These are phyloP conservation scores for Angomonas ambiguus DNA, from an alignment of 208 protist genomes.

Conservation along the genomic window DNA sequence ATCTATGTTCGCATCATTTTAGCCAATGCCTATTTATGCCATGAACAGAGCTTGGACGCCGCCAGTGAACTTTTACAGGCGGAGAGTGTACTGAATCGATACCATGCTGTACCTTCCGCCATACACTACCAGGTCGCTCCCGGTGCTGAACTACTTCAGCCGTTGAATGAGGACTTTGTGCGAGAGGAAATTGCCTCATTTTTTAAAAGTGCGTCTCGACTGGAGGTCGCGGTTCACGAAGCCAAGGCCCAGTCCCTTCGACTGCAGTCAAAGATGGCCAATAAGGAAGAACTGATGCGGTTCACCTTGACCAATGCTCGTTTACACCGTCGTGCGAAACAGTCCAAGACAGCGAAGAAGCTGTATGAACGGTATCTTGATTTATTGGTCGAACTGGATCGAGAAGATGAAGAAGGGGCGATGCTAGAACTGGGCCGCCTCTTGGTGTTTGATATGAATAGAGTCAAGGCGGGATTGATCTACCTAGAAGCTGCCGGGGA, in stretches of 20 bases:
- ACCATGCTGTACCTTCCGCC: not conserved
- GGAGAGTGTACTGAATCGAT: not conserved
- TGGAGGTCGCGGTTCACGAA: not conserved
- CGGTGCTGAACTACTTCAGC: not conserved
- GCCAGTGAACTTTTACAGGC: not conserved
- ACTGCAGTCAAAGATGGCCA: not conserved
- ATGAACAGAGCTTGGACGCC: not conserved
- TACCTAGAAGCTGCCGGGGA: not conserved
- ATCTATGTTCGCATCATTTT: not conserved
- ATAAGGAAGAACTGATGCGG: not conserved
- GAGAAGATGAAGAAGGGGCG: not conserved
- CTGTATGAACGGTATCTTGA: conserved; percentile 2
- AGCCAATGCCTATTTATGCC: not conserved
- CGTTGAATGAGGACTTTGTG: not conserved
- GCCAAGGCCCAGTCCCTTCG: not conserved
- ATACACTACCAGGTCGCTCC: not conserved
- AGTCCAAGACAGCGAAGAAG: not conserved
- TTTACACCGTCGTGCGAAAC: not conserved
- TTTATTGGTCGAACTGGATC: not conserved
- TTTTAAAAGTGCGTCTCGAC: not conserved
- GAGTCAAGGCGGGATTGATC: not conserved
- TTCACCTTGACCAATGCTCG: not conserved
- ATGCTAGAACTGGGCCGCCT: conserved; percentile 7
- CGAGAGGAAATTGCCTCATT: not conserved
- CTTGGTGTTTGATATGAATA: not conserved